Evolutionary conservation across 225 moss, liverwort and hornwort species (phyloP).

Genomic region (Bryum argenteum): DNA sequence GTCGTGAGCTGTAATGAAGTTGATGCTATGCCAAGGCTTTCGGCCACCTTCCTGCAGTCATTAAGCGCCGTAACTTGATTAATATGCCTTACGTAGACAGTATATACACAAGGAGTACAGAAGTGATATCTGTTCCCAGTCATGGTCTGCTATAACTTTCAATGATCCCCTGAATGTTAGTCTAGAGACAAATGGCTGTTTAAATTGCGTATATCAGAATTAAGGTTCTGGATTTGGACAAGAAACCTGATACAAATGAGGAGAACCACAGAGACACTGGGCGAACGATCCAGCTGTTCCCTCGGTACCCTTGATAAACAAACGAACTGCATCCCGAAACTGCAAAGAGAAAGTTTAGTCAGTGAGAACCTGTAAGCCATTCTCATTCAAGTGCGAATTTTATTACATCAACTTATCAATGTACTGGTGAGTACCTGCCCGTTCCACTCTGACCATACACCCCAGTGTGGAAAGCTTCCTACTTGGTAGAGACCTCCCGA

Average conservation of each 20-base stretch:
- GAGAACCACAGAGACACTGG: slow-evolving; percentile 89
- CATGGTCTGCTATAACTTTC: background rate
- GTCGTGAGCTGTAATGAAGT: slow-evolving; percentile 89
- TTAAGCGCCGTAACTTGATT: background rate
- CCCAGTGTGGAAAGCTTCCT: slow-evolving; percentile 92
- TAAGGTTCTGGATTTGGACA: slow-evolving; percentile 25
- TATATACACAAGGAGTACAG: background rate
- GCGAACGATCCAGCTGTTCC: slow-evolving; percentile 79
- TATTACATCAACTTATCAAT: slow-evolving; percentile 29
- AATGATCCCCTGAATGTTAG: slow-evolving; percentile 12
- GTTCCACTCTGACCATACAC: slow-evolving; percentile 96
- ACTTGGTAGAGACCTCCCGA: slow-evolving; percentile 90
- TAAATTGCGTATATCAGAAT: background rate
- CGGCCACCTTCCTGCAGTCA: slow-evolving; percentile 81
- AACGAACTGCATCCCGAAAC: slow-evolving; percentile 83
- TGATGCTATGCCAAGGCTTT: slow-evolving; percentile 90
- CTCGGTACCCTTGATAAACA: slow-evolving; percentile 83
- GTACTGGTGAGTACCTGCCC: slow-evolving; percentile 58
- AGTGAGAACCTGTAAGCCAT: background rate
- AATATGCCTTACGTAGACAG: background rate
- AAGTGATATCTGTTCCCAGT: background rate
- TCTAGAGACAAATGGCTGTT: background rate
- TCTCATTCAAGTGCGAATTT: slow-evolving; percentile 20
- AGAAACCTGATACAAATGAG: slow-evolving; percentile 78
- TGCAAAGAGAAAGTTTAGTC: slow-evolving; percentile 36